Percentiles rank a stretch among this genome's conserved stretches.
phyloP scores from a whole-genome alignment of 768 basidiomycete genomes.

The Tylopilus balloui region DNA sequence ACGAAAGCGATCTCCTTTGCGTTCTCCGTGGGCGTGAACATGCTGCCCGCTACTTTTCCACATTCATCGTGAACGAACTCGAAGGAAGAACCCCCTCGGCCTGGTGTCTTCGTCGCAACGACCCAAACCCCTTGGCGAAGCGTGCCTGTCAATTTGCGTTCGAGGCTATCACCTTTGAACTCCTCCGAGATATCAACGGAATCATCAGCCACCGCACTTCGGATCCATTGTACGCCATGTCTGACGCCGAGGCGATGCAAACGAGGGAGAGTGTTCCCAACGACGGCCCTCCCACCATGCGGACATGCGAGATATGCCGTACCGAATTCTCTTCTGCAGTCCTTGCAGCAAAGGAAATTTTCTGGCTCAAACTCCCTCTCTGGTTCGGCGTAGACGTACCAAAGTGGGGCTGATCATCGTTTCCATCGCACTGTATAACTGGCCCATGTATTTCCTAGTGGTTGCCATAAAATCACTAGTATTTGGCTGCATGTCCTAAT shows the following conservation, averaged over 20 bases:
- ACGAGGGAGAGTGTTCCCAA: constrained; percentile 45
- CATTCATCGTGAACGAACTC: constrained; percentile 70
- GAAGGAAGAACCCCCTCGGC: constrained; percentile 56
- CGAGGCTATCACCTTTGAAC: constrained; percentile 69
- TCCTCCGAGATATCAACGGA: constrained; percentile 70
- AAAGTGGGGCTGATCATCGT: constrained; percentile 31
- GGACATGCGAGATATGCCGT: constrained; percentile 63
- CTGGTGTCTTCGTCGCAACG: constrained; percentile 47
- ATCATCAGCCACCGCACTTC: constrained; percentile 60
- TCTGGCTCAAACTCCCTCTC: constrained; percentile 58
- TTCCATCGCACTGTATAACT: background rate
- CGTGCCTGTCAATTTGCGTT: constrained; percentile 67
- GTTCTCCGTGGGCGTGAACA: constrained; percentile 69
- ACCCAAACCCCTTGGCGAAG: constrained; percentile 40
- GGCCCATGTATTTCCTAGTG: constrained; percentile 14
- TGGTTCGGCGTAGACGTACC: constrained; percentile 61
- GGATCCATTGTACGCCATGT: constrained; percentile 68
- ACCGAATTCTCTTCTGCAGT: constrained; percentile 59
- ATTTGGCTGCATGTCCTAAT: background rate
- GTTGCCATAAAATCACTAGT: background rate
- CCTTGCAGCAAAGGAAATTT: constrained; percentile 53
- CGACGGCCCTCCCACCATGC: constrained; percentile 41
- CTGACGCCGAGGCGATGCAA: constrained; percentile 65
- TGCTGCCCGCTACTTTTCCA: constrained; percentile 68
- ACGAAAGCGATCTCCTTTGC: constrained; percentile 51